These are phyloP conservation scores for Paramecium octaurelia DNA, from an alignment of 73 alveolate species.

Conservation along the genomic window DNA sequence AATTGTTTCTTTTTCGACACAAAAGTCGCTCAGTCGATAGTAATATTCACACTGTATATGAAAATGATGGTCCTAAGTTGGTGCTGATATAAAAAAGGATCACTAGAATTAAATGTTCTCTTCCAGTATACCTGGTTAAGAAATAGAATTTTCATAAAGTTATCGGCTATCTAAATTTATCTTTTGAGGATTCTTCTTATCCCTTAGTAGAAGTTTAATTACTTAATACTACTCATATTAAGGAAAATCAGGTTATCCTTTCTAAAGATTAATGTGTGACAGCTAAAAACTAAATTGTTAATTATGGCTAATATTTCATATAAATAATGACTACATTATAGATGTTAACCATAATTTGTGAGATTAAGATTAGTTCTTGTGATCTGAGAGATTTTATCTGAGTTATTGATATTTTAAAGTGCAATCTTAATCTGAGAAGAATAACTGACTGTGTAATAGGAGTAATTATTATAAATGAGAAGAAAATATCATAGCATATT, in stretches of 20 bases:
- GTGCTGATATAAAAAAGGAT: constrained; percentile 18
- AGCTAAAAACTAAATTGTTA: too few relatives aligned
- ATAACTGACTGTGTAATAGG: too few relatives aligned
- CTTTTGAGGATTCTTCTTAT: constrained; percentile 2
- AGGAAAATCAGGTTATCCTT: neutral
- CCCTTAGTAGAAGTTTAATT: neutral
- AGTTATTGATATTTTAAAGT: too few relatives aligned
- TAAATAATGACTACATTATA: too few relatives aligned
- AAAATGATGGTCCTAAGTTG: neutral
- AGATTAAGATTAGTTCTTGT: too few relatives aligned
- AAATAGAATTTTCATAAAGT: constrained; percentile 23
- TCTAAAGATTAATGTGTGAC: too few relatives aligned
- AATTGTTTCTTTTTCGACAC: neutral
- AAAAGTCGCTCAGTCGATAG: neutral
- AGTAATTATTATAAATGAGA: too few relatives aligned
- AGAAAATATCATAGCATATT: too few relatives aligned
- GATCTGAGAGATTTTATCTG: too few relatives aligned
- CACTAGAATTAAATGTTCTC: neutral
- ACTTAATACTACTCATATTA: neutral
- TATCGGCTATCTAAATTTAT: neutral
- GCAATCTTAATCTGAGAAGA: too few relatives aligned
- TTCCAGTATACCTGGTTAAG: neutral
- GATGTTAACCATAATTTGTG: too few relatives aligned
- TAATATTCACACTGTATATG: neutral
- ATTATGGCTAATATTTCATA: too few relatives aligned